Percentiles rank a stretch among this genome's conserved stretches.
Evolutionary conservation across 345 rosid species (phyloP).

Genomic region (Hibiscus tridactylites): DNA sequence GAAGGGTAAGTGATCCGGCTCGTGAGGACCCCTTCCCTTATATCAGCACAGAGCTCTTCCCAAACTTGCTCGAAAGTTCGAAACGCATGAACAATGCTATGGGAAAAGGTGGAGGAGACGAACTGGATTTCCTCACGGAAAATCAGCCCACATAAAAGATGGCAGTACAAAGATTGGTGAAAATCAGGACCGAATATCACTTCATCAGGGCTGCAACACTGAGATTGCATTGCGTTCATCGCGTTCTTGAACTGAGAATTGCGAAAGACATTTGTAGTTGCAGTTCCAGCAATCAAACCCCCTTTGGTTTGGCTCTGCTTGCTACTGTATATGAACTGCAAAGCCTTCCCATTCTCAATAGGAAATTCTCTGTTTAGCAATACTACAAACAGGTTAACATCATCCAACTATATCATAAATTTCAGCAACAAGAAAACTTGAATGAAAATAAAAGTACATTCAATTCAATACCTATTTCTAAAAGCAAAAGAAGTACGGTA

Average conservation of each 20-base stretch:
- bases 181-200: constrained; percentile 90
- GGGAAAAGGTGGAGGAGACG: constrained; percentile 73
- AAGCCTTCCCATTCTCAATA: constrained; percentile 54
- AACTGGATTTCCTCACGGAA: constrained; percentile 59
- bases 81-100: constrained; percentile 70
- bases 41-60: constrained; percentile 70
- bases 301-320: constrained; percentile 62
- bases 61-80: constrained; percentile 76
- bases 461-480: constrained; percentile 55
- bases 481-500: constrained; percentile 76
- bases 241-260: constrained; percentile 44
- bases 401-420: neutral
- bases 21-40: constrained; percentile 50
- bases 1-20: constrained; percentile 49
- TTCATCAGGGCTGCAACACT: constrained; percentile 83
- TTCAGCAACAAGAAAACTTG: neutral
- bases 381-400: neutral
- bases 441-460: too few species aligned
- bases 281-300: constrained; percentile 72
- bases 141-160: constrained; percentile 89
- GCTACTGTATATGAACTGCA: constrained; percentile 72
- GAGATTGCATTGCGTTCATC: constrained; percentile 55
- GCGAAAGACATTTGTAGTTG: constrained; percentile 75
- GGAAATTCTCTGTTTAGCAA: constrained; percentile 62
- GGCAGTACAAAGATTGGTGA: constrained; percentile 84